Percentiles rank a stretch among this genome's conserved stretches.
Evolutionary conservation across 441 rosid species (phyloP).

Genomic region (Erodium texanum): DNA sequence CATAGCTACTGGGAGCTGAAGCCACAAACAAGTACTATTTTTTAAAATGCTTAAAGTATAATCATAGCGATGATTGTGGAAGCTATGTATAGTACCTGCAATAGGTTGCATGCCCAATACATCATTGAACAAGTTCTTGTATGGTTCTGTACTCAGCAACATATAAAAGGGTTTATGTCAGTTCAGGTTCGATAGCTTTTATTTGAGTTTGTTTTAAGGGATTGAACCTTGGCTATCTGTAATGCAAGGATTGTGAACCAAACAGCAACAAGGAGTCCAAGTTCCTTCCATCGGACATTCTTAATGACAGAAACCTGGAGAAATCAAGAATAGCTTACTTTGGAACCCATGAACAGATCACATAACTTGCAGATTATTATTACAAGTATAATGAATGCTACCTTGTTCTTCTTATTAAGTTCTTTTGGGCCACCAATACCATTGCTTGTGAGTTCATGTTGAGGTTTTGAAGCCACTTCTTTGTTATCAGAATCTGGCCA

Average conservation of each 20-base stretch:
- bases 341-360: no score
- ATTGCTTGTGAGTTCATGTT: no score
- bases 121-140: slow-evolving; percentile 42
- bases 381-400: no score
- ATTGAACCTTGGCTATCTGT: slow-evolving; percentile 46
- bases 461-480: no score
- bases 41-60: no score
- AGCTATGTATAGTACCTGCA: slow-evolving; percentile 33
- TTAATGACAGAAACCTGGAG: slow-evolving; percentile 41
- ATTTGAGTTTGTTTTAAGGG: no score
- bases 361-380: slow-evolving; percentile 1
- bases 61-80: no score
- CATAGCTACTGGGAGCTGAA: slow-evolving; percentile 50
- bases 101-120: slow-evolving; percentile 54
- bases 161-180: no score
- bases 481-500: no score
- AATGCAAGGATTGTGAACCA: slow-evolving; percentile 51
- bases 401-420: no score
- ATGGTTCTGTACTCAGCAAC: slow-evolving; percentile 29
- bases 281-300: slow-evolving; percentile 58
- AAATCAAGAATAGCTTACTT: slow-evolving; percentile 10
- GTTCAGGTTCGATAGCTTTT: no score
- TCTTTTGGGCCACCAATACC: no score
- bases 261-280: slow-evolving; percentile 54
- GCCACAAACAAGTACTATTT: slow-evolving; percentile 7